A percentile compares a stretch with the other conserved stretches of the same genome.
Evolutionary conservation across 192 early-diverging fungal genomes (phyloP).

Genomic region (Kappamyces sp.): DNA sequence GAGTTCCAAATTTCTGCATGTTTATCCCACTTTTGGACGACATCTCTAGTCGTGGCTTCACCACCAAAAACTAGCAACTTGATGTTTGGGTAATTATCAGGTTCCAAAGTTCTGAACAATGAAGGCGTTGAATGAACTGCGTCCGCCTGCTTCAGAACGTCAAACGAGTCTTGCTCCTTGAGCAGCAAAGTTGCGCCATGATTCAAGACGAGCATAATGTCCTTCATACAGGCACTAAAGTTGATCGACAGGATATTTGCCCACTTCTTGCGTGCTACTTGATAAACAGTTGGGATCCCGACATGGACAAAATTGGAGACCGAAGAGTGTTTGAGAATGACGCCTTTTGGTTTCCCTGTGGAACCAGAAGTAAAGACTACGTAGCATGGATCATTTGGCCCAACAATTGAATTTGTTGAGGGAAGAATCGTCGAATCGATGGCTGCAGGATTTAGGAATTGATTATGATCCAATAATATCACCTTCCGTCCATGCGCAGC

Average conservation of each 20-base stretch:
- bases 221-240: constrained; percentile 26
- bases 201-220: constrained; percentile 17
- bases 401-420: background rate
- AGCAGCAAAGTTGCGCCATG: constrained; percentile 23
- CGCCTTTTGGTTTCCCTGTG: constrained; percentile 40
- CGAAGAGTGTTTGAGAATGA: constrained; percentile 20
- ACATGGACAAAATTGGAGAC: constrained; percentile 5
- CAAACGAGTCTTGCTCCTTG: constrained; percentile 21
- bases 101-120: constrained; percentile 21
- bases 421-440: background rate
- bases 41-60: constrained; percentile 15
- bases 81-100: constrained; percentile 27
- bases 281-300: constrained; percentile 1
- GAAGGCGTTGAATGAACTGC: constrained; percentile 26
- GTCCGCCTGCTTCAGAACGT: constrained; percentile 17
- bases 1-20: constrained; percentile 17
- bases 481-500: no score
- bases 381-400: constrained; percentile 5
- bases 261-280: constrained; percentile 6
- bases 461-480: background rate
- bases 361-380: constrained; percentile 39
- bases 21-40: constrained; percentile 22
- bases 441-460: background rate
- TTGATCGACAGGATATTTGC: constrained; percentile 16
- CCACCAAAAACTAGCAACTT: constrained; percentile 25